Evolutionary conservation across 257 asterid genomes (phyloP), one percentile per base, ranked within the genome.

Genomic region (Thymus quinquecostatus): DNA sequence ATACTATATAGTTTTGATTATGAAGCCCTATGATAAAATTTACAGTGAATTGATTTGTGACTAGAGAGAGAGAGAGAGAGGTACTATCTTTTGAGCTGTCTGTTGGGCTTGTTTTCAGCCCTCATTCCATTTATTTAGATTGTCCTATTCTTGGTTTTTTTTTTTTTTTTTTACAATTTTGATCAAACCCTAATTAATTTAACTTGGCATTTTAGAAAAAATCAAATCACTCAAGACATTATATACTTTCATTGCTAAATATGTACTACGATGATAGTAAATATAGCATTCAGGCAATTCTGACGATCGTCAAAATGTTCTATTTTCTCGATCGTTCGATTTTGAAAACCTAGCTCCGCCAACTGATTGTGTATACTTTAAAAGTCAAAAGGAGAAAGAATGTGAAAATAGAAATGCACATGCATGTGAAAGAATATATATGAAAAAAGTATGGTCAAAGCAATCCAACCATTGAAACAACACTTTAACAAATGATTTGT

Each of bases 401-500:
- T 8, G 54, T n/a, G 44, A 5, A 59, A 8, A 14, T 2, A 9
- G 69, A 41, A 54, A 11, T 29, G 68, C n/a, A 63, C 58, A 61
- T 56, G 79, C 58, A 61, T 56, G 79, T 68, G 65, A 40, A 69
- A 58, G 45, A 49, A 65, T 72, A 50, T 32, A 56, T 50, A 34
- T 8, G 2, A 40, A 41, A 34, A 72, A 77, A 48, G 68, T 32
- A 55, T 54, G 41, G 82, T 77, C 69, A 77, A 80, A 80, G 77
- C 74, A 57, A 61, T 29, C 69, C 59, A 74, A 62, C 14, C 38
- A 67, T 66, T 55, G 61, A 33, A 61, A 48, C 62, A 56, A 49
- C 60, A 30, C 36, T 40, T 40, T 10, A 59, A 65, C 60, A 53
- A 47, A 57, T 75, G 65, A 60, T 75, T 71, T 79, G 66, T 53